A percentile compares a stretch with the other conserved stretches of the same genome.
phyloP scores from a whole-genome alignment of 129 eudicot genomes.

The Erigeron canadensis region DNA sequence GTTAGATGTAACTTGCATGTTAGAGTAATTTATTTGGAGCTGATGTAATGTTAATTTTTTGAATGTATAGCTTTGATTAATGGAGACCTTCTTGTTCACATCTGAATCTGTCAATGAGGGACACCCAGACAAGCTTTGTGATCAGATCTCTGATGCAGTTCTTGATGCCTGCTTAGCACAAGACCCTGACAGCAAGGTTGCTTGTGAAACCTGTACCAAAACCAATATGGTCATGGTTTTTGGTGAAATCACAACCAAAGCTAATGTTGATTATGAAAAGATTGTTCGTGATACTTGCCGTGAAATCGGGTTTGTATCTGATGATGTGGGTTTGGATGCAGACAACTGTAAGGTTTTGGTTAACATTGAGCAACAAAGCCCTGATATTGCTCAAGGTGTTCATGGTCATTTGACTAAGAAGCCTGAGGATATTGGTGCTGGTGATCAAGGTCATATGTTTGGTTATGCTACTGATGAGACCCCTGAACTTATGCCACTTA shows the following conservation, averaged over 20 bases:
- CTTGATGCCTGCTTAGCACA: conserved; percentile 62
- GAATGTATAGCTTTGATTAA: conserved; percentile 25
- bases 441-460: conserved; percentile 68
- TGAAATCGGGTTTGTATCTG: conserved; percentile 51
- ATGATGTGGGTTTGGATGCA: conserved; percentile 67
- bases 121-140: conserved; percentile 77
- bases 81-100: conserved; percentile 71
- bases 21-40: neutral
- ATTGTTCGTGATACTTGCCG: conserved; percentile 64
- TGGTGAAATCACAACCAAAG: conserved; percentile 74
- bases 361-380: conserved; percentile 68
- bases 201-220: conserved; percentile 72
- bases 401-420: conserved; percentile 67
- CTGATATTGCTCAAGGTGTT: conserved; percentile 68
- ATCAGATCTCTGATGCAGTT: conserved; percentile 62
- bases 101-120: conserved; percentile 78
- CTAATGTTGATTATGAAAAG: conserved; percentile 53
- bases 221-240: conserved; percentile 72
- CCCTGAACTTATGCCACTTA: conserved; percentile 67
- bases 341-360: conserved; percentile 66
- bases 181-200: conserved; percentile 73
- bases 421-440: conserved; percentile 71
- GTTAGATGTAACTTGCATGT: conserved; percentile 12
- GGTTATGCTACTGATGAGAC: conserved; percentile 79
- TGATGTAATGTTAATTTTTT: neutral